Conservation (phyloP, 2,329 filamentous ascomycete genomes). For the Verticillium zaregamsianum region DNA sequence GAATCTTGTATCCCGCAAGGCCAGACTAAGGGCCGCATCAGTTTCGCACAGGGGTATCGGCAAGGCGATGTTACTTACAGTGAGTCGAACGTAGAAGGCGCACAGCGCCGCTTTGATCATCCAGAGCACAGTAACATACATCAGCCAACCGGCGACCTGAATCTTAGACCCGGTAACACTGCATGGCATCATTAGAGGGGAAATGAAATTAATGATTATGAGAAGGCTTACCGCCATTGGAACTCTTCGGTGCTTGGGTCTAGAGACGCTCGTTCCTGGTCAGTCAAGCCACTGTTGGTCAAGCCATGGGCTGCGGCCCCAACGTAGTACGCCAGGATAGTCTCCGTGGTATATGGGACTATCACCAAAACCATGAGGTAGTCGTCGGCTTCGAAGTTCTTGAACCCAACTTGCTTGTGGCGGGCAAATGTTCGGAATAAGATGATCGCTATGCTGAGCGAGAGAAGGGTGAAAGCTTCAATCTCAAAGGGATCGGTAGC, state of each 20-base stretch:
- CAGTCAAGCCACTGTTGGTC: not conserved
- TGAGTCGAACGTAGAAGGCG: constrained; percentile 47
- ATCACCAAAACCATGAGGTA: constrained; percentile 30
- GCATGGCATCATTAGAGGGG: not conserved
- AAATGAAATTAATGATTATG: not conserved
- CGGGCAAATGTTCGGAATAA: constrained; percentile 45
- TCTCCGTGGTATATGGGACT: constrained; percentile 16
- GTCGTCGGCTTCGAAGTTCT: constrained; percentile 52
- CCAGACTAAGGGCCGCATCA: constrained; percentile 6
- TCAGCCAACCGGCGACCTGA: constrained; percentile 46
- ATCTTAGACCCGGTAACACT: constrained; percentile 48
- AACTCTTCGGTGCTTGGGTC: not conserved
- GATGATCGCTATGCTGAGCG: constrained; percentile 44
- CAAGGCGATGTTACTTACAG: constrained; percentile 21
- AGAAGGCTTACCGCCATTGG: not conserved
- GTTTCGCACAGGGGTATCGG: not conserved
- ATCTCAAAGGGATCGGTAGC: constrained; percentile 17
- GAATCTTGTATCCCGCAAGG: constrained; percentile 8
- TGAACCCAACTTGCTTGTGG: constrained; percentile 40
- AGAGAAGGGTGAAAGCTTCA: constrained; percentile 40
- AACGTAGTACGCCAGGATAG: constrained; percentile 27
- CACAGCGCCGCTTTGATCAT: constrained; percentile 47
- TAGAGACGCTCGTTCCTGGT: not conserved
- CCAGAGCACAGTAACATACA: constrained; percentile 46
- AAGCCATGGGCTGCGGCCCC: constrained; percentile 21